Percentiles rank a stretch among this genome's conserved stretches.
These are phyloP conservation scores for Castanospermum australe DNA, from an alignment of 306 rosid genomes.

Conservation along the genomic window DNA sequence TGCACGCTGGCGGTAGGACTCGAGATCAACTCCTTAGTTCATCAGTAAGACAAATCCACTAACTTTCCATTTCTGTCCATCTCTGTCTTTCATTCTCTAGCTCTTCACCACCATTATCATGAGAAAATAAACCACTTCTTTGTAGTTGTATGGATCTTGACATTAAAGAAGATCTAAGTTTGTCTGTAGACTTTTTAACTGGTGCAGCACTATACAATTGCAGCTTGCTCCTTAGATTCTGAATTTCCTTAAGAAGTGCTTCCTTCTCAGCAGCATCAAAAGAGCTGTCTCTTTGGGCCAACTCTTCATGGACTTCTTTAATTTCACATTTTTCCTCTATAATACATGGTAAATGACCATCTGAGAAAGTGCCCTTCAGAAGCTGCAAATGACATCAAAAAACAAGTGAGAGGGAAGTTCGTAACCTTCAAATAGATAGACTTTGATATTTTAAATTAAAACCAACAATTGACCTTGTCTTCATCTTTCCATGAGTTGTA, in stretches of 20 bases:
- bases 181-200: slow-evolving; percentile 68
- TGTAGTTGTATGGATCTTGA: slow-evolving; percentile 76
- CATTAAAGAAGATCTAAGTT: slow-evolving; percentile 72
- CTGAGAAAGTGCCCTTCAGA: slow-evolving; percentile 23
- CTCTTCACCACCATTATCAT: slow-evolving; percentile 51
- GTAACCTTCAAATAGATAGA: not conserved
- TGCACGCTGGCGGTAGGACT: slow-evolving; percentile 61
- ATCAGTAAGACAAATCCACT: slow-evolving; percentile 95
- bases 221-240: slow-evolving; percentile 64
- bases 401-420: not conserved
- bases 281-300: slow-evolving; percentile 29
- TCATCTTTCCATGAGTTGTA: slow-evolving; percentile 25
- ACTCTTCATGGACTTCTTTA: slow-evolving; percentile 68
- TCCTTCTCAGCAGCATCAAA: slow-evolving; percentile 79
- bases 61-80: slow-evolving; percentile 99
- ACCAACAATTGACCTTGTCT: slow-evolving; percentile 28
- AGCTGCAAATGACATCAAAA: slow-evolving; percentile 36
- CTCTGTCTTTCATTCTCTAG: slow-evolving; percentile 76
- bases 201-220: slow-evolving; percentile 51
- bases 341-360: slow-evolving; percentile 30
- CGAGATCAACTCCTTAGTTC: slow-evolving; percentile 86
- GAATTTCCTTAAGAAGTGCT: slow-evolving; percentile 81
- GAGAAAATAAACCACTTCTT: slow-evolving; percentile 54
- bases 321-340: slow-evolving; percentile 63
- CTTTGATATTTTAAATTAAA: not conserved